Conservation (phyloP, 106 monocot species). For the Xerophyta viscosa region DNA sequence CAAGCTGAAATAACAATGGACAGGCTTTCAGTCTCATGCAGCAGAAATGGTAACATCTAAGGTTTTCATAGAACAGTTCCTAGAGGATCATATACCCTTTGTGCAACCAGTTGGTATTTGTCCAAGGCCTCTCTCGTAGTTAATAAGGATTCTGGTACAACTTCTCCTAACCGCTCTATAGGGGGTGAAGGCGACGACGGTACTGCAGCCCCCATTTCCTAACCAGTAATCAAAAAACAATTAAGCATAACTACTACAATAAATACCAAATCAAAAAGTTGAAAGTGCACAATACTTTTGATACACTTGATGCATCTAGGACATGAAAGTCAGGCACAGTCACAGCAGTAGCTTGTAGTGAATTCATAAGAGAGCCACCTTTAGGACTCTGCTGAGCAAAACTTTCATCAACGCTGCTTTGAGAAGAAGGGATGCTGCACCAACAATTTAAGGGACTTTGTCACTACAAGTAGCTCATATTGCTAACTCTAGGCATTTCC, state of each 20-base stretch:
- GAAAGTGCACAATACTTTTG: constrained; percentile 33
- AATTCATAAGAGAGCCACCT: constrained; percentile 20
- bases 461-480: too few relatives aligned
- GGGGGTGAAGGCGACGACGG: constrained; percentile 28
- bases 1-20: constrained; percentile 48
- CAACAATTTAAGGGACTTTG: not conserved
- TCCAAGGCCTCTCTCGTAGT: constrained; percentile 76
- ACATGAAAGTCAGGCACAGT: constrained; percentile 42
- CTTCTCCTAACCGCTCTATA: constrained; percentile 30
- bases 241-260: constrained; percentile 12
- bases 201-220: constrained; percentile 55
- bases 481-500: too few relatives aligned
- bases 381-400: constrained; percentile 29
- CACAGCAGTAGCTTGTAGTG: constrained; percentile 31
- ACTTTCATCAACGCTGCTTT: constrained; percentile 26
- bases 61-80: not conserved
- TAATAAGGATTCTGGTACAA: constrained; percentile 39
- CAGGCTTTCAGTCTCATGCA: too few relatives aligned
- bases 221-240: constrained; percentile 9
- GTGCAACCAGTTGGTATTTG: constrained; percentile 62
- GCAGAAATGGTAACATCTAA: not conserved
- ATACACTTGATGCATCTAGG: constrained; percentile 20
- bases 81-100: constrained; percentile 44
- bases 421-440: constrained; percentile 23
- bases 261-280: too few relatives aligned